Base-by-base conservation (phyloP, 1,139 yeast species). In the Candida glucosophila region DNA sequence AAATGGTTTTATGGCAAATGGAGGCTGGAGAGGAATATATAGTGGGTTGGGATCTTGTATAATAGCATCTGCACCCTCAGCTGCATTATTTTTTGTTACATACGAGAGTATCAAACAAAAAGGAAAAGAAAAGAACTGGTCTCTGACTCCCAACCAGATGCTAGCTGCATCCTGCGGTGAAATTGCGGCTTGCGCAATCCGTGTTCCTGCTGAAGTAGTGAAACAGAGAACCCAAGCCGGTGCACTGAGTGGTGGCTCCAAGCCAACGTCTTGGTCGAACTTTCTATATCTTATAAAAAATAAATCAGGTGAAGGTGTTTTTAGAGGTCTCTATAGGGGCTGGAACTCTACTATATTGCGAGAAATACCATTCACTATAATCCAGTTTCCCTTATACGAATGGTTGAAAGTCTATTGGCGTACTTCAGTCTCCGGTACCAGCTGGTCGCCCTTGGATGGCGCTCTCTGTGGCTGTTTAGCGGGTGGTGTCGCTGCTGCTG, bases 131-230 rank as follows among this genome's bases (percentile, higher is more conserved):
- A 39, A 36, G 25, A 35, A 55, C 12, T 26, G 29, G 16, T 48
- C 47, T 35, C 72, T 77, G 6, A 46, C 62, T 1, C 41, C 65
- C n/a, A 49, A 61, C 32, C 97, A 90, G 47, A 88, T 90, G 97
- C 37, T 73, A 4, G 67, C 92, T 9, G 95, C 97, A 1, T 78
- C 94, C 2, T 47, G 76, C 16, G 98, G 98, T 26, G 99, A 90
- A 48, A 61, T 88, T 6, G 80, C 92, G 2, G 98, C 98, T 0
- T 90, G 99, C 47, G 54, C 80, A 29, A 92, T 90, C 2, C 65
- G 99, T 31, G 98, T 92, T 0, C 99, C 99, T 0, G 94, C 95
- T 0, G 99, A 90, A 46, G 95, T 90, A 18, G 75, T 90, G 44
- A 90, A 92, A 51, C 98, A 90, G 52, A 65, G 97, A 31, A 82